phyloP scores from a whole-genome alignment of 371 early-diverging fungal genomes.

The Mortierella sp. region DNA sequence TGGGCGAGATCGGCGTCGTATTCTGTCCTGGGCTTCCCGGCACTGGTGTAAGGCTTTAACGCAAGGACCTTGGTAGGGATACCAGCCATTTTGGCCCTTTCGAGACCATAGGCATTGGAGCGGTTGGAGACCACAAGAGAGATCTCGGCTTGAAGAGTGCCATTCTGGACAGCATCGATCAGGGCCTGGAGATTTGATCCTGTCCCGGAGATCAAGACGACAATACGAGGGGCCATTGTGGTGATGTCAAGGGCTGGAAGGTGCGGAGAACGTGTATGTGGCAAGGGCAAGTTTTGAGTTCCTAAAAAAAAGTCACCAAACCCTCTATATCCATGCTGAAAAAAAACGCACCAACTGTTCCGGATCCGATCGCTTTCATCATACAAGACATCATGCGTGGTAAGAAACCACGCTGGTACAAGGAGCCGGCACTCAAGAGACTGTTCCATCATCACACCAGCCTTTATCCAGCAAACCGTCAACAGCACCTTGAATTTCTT shows the following conservation, averaged over 20 bases:
- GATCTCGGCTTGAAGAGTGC: conserved; percentile 65
- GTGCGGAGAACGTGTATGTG: no score
- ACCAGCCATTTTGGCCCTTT: conserved; percentile 79
- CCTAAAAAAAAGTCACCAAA: no score
- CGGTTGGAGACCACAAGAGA: conserved; percentile 84
- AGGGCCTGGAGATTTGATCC: conserved; percentile 97
- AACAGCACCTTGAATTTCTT: conserved; percentile 22
- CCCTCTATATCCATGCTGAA: no score
- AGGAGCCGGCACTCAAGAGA: conserved; percentile 2
- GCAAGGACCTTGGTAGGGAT: conserved; percentile 86
- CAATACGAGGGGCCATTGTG: conserved; percentile 67
- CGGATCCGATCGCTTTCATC: no score
- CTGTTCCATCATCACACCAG: conserved; percentile 9
- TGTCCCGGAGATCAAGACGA: conserved; percentile 94
- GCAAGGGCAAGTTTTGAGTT: no score
- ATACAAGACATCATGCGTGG: no score
- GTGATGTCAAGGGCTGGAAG: not conserved
- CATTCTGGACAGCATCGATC: conserved; percentile 80
- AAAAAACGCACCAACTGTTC: no score
- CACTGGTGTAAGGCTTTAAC: conserved; percentile 83
- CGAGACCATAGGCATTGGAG: conserved; percentile 82
- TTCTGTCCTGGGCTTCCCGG: conserved; percentile 83
- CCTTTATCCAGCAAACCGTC: not conserved
- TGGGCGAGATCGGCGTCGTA: conserved; percentile 89
- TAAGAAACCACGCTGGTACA: no score